Base-by-base conservation (phyloP, 2,329 filamentous ascomycete genomes). In the Didymella segeticola region DNA sequence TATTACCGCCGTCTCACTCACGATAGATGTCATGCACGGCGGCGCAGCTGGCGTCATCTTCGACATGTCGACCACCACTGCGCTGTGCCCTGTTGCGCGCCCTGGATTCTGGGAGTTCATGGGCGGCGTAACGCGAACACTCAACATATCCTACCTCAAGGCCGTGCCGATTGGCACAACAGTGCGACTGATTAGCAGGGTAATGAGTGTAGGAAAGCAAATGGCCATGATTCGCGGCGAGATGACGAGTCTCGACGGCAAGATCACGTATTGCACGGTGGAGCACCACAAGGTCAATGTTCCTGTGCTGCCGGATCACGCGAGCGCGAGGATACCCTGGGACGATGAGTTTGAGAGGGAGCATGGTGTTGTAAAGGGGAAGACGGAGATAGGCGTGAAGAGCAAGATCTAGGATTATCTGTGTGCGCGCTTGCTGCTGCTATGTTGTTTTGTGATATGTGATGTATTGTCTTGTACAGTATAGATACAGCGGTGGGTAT, bases 281-380 rank as follows among this genome's bases (percentile, higher is more conserved):
- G 81, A 83, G 62, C 80, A 83, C 56, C 81, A 83, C 64, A 83
- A 83, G 57, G 79, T 82, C 10, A 75, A 76, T 43, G 67, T 77
- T 5, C 75, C 78, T 10, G 76, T 77, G 20, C 64, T 62, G 36
- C 55, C 70, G 17, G 72, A 77, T 38, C 77, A 81, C 61, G 49
- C 75, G 47, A 59, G 63, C n/a, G 68, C 70, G 14, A 72, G 64
- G 43, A 62, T 80, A 15, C 64, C 70, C 5, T 80, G 78, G 78
- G 80, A 82, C 61, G 76, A 77, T 11, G 65, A 77, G 41, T 78
- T 76, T 61, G 75, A 75, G 12, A 63, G 49, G 36, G 54, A 71
- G 42, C 68, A 69, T 63, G 43, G 43, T 34, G 34, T 45, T 31
- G 48, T 30, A 17, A 61, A 54, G 29, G 47, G 31, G 5, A 58